Percentiles rank a stretch among this genome's conserved stretches.
phyloP scores from a whole-genome alignment of 345 rosid genomes.

The Aquilaria sinensis region DNA sequence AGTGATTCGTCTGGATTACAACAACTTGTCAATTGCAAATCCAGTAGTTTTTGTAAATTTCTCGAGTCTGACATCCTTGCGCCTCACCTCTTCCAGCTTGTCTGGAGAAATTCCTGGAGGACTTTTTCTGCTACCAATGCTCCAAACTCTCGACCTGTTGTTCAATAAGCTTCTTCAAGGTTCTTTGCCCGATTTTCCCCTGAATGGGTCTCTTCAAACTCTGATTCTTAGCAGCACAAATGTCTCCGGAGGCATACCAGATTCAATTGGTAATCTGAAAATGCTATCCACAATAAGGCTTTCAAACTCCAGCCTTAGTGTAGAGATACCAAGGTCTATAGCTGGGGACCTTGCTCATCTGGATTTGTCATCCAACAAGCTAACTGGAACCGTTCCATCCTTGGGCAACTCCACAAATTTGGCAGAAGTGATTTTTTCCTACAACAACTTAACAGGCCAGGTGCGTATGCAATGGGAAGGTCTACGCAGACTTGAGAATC shows the following conservation, averaged over 20 bases:
- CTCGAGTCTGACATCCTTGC: constrained; percentile 12
- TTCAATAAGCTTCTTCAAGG: constrained; percentile 15
- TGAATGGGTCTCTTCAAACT: constrained; percentile 17
- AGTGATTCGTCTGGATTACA: constrained; percentile 11
- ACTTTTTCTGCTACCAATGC: constrained; percentile 17
- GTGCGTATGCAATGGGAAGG: constrained; percentile 23
- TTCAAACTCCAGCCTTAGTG: not conserved
- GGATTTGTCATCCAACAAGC: constrained; percentile 19
- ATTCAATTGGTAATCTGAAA: constrained; percentile 17
- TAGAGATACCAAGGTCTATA: constrained; percentile 22
- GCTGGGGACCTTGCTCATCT: constrained; percentile 11
- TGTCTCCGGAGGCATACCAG: constrained; percentile 22
- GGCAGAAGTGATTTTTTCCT: constrained; percentile 15
- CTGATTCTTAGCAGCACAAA: constrained; percentile 19
- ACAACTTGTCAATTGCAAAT: constrained; percentile 16
- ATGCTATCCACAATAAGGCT: constrained; percentile 20
- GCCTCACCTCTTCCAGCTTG: not conserved
- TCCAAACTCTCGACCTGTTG: constrained; percentile 25
- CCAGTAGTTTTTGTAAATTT: constrained; percentile 27
- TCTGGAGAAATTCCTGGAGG: constrained; percentile 18
- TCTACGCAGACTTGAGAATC: constrained; percentile 19
- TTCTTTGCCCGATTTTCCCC: not conserved
- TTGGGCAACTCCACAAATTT: constrained; percentile 17
- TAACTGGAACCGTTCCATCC: constrained; percentile 28
- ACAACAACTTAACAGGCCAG: constrained; percentile 25